Evolutionary conservation across 1,284 basidiomycete genomes (phyloP), one percentile per base, ranked within the genome.

Genomic region (Ustanciosporium gigantosporum): DNA sequence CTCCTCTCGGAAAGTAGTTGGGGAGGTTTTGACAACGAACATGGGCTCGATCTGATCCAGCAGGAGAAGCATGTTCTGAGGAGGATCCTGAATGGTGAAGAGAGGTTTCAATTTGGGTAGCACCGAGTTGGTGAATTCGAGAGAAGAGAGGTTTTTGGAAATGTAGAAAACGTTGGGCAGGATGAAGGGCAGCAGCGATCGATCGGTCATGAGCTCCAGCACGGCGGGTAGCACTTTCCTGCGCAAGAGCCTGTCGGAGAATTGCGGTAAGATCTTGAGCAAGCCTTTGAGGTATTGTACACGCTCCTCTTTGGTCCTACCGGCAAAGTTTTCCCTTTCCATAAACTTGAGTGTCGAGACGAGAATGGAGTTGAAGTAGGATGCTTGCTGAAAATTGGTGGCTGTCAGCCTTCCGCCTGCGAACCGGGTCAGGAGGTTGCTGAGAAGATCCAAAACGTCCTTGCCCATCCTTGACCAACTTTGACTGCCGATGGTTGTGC

Each of bases 81-180:
- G 92, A 19, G 95, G 94, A 73, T 99, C 95, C 78, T 90, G 92
- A 68, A 97, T 81, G 0, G 82, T 82, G 68, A 99, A 99, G 13
- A 98, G 79, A 0, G 93, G 93, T 73, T 89, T 91, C 27, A 98
- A 82, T 71, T 87, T 89, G 1, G 91, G 91, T 9, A 98, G 81
- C 5, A 93, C 89, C 40, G 86, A 83, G 2, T 81, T 81, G 0
- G 87, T 87, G 73, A 99, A 99, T 72, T 94, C 91, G 32, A 74
- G 46, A 13, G 49, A 55, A 5, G 48, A 85, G 35, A 97, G 82
- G 22, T 86, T 83, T 58, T 84, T 86, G 9, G 90, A 86, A 55
- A 99, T 98, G 47, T 85, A 84, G 73, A 97, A 95, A n/a, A 97
- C 88, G 78, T 96, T 96, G 1, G 94, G 94, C n/a, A 99, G 82